phyloP scores from a whole-genome alignment of 306 rosid genomes.

The Mimosa bimucronata region DNA sequence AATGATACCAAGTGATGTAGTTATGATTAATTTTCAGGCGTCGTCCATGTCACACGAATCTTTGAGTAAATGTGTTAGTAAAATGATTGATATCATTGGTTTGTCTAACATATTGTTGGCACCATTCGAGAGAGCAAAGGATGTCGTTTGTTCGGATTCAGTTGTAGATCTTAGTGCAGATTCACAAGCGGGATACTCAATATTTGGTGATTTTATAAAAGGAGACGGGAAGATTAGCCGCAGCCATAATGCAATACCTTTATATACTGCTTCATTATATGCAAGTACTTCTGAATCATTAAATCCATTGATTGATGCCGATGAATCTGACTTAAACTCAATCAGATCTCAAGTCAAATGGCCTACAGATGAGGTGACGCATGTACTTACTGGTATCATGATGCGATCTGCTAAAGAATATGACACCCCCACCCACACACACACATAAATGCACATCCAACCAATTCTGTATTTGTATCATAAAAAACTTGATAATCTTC shows the following conservation, averaged over 20 bases:
- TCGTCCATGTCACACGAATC: constrained; percentile 33
- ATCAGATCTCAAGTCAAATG: constrained; percentile 15
- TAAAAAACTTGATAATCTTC: neutral
- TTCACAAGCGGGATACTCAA: constrained; percentile 11
- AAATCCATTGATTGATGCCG: constrained; percentile 15
- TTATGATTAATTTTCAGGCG: constrained; percentile 37
- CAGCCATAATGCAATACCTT: constrained; percentile 4
- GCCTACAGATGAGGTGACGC: constrained; percentile 33
- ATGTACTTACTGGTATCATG: constrained; percentile 7
- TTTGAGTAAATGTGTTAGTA: constrained; percentile 23
- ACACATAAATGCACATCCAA: neutral
- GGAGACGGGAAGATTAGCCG: constrained; percentile 25
- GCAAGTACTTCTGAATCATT: neutral
- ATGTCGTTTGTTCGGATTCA: constrained; percentile 1
- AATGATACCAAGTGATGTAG: constrained; percentile 1
- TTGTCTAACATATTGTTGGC: constrained; percentile 22
- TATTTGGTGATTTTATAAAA: constrained; percentile 1
- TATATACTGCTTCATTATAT: neutral
- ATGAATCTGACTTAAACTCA: constrained; percentile 7
- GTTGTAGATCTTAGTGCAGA: constrained; percentile 3
- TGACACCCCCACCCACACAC: no score
- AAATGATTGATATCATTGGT: constrained; percentile 21
- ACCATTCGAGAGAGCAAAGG: neutral
- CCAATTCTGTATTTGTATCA: neutral
- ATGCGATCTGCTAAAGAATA: constrained; percentile 4